A percentile compares a stretch with the other conserved stretches of the same genome.
These are phyloP conservation scores for Phytophthora idaei DNA, from an alignment of 352 stramenopile species.

Conservation along the genomic window DNA sequence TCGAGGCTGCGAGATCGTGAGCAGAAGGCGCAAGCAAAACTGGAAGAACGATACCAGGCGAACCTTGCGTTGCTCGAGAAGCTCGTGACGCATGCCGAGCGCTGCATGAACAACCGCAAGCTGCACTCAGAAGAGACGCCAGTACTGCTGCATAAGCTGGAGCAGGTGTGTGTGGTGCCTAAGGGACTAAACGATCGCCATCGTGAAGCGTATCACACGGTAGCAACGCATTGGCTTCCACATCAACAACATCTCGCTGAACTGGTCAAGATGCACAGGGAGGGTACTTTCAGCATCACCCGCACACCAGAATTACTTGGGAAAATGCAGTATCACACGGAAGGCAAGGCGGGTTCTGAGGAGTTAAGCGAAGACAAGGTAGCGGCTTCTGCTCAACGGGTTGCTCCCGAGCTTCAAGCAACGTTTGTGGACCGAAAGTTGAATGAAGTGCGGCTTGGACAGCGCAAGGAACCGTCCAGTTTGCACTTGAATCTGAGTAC, in stretches of 20 bases:
- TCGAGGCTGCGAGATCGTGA: slow-evolving; percentile 54
- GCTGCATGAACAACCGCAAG: slow-evolving; percentile 78
- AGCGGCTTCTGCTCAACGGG: slow-evolving; percentile 30
- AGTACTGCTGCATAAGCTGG: slow-evolving; percentile 61
- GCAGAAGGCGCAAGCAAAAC: slow-evolving; percentile 40
- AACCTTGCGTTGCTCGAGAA: slow-evolving; percentile 57
- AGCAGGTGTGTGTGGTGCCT: slow-evolving; percentile 68
- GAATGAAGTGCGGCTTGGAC: slow-evolving; percentile 60
- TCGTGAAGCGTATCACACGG: slow-evolving; percentile 63
- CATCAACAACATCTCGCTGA: slow-evolving; percentile 4
- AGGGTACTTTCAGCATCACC: slow-evolving; percentile 78
- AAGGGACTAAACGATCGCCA: slow-evolving; percentile 27
- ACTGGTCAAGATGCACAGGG: slow-evolving; percentile 76
- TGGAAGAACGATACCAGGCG: slow-evolving; percentile 46
- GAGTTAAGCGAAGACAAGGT: slow-evolving; percentile 50
- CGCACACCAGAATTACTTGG: slow-evolving; percentile 70
- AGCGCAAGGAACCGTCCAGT: slow-evolving; percentile 46
- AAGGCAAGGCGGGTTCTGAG: slow-evolving; percentile 57
- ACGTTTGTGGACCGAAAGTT: slow-evolving; percentile 55
- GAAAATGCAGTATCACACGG: slow-evolving; percentile 52
- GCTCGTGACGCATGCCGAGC: slow-evolving; percentile 58
- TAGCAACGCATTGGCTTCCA: slow-evolving; percentile 40
- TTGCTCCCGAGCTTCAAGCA: slow-evolving; percentile 26
- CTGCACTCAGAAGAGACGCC: slow-evolving; percentile 74
- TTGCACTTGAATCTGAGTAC: slow-evolving; percentile 31